phyloP scores from a whole-genome alignment of 305 asterid genomes.

The Fraxinus baroniana region DNA sequence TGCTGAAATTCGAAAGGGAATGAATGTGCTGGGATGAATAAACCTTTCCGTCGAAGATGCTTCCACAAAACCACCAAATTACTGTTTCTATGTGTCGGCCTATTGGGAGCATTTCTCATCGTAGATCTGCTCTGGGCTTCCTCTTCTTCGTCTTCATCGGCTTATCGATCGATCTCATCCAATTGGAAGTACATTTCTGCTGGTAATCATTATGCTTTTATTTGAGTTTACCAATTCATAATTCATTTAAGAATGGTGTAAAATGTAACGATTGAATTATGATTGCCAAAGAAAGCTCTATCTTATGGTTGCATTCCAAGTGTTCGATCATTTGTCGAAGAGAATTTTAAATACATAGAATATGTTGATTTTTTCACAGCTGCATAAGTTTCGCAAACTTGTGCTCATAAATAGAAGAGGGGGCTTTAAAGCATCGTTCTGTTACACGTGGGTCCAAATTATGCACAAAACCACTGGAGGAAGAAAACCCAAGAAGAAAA shows the following conservation, averaged over 20 bases:
- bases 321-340: conserved; percentile 45
- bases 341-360: conserved; percentile 32
- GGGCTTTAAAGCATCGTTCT: conserved; percentile 18
- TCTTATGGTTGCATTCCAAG: conserved; percentile 22
- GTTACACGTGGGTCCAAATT: conserved; percentile 38
- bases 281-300: not conserved
- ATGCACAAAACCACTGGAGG: conserved; percentile 65
- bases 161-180: conserved; percentile 12
- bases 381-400: conserved; percentile 20
- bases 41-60: no score
- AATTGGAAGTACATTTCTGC: not conserved
- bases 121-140: conserved; percentile 86
- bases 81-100: conserved; percentile 47
- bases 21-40: conserved; percentile 1
- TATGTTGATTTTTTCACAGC: conserved; percentile 15
- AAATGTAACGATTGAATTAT: not conserved
- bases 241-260: not conserved
- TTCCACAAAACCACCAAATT: conserved; percentile 45
- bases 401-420: conserved; percentile 7
- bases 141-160: conserved; percentile 46
- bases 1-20: not conserved
- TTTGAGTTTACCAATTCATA: not conserved
- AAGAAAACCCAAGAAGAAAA: conserved; percentile 76
- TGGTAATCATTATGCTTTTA: not conserved
- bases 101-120: conserved; percentile 57